A percentile compares a stretch with the other conserved stretches of the same genome.
Evolutionary conservation across 2,329 filamentous ascomycete species (phyloP).

Genomic region (Diplodia scrobiculata): DNA sequence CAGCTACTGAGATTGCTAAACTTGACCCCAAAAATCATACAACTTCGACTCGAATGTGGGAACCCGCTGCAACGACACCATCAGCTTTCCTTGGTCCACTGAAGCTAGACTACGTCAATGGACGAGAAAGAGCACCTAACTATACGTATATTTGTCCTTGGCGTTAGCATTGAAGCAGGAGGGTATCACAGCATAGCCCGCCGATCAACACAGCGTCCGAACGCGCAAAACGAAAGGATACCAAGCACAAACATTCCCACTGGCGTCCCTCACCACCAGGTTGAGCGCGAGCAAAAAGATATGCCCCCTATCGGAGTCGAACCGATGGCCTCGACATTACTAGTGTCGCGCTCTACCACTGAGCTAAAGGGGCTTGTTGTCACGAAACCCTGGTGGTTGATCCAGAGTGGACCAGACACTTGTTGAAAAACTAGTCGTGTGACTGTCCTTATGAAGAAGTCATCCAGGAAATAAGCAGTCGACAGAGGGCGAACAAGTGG

Average conservation of each 20-base stretch:
- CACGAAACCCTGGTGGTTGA: not conserved
- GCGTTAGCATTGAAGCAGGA: not conserved
- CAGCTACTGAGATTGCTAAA: not conserved
- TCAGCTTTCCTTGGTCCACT: not conserved
- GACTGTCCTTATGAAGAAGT: not conserved
- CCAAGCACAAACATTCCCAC: not conserved
- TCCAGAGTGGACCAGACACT: not conserved
- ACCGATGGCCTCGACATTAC: conserved; percentile 30
- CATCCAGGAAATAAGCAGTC: not conserved
- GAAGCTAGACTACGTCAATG: not conserved
- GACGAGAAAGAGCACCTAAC: not conserved
- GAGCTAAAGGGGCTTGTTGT: conserved; percentile 25
- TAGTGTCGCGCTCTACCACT: conserved; percentile 30
- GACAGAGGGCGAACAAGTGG: not conserved
- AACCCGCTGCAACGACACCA: not conserved
- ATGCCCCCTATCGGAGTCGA: conserved; percentile 29
- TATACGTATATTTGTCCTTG: not conserved
- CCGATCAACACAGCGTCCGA: not conserved
- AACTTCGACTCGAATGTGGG: not conserved
- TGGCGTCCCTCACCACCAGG: not conserved
- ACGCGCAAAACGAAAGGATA: not conserved
- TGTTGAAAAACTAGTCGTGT: not conserved
- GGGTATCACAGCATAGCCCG: not conserved
- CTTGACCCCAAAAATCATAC: too few relatives aligned
- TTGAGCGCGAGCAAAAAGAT: not conserved